Evolutionary conservation across 148 eudicot species (phyloP), one percentile per base, ranked within the genome.

Genomic region (Pharnaceum exiguum): DNA sequence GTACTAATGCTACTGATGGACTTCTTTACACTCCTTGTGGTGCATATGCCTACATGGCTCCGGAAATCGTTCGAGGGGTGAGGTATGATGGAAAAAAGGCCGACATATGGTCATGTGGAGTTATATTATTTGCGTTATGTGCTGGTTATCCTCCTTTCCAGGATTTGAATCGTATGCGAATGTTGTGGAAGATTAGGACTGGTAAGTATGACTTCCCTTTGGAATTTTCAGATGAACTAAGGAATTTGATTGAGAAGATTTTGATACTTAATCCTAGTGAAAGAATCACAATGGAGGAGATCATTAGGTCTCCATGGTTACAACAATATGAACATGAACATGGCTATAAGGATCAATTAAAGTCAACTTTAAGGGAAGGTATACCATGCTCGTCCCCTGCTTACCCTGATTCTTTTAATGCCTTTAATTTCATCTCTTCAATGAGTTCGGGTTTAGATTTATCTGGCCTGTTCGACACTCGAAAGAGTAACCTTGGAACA

Each of bases 371-470:
- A 21, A 2, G 12, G 12, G 63, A 49, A 13, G 44, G 38, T 42
- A n/a, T 56, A 15, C 23, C 27, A 22, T 63, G 45, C 21, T 39
- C 60, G 0, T 40, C 61, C 71, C 77, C 21, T 59, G 76, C 32
- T 35, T 40, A 55, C 71, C 77, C 21, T 59, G 76, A 29, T 35
- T 44, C 55, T 8, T 69, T 67, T 38, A 79, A 75, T 64, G 93
- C 87, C 0, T 85, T 85, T 68, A 79, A 82, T 49, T 60, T 85
- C 28, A 79, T 85, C 13, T 60, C 75, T 4, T 64, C 82, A 2
- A 79, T 82, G 87, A 75, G 79, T 1, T 72, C 93, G 4, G 88
- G 93, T 24, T 68, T 79, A 15, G 83, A 85, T 37, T 60, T 85
- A 26, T 85, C 88, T 8, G 69, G 35, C 17, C 53, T 85, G 60